Conservation (phyloP, 306 rosid species). For the Malus sieversii region DNA sequence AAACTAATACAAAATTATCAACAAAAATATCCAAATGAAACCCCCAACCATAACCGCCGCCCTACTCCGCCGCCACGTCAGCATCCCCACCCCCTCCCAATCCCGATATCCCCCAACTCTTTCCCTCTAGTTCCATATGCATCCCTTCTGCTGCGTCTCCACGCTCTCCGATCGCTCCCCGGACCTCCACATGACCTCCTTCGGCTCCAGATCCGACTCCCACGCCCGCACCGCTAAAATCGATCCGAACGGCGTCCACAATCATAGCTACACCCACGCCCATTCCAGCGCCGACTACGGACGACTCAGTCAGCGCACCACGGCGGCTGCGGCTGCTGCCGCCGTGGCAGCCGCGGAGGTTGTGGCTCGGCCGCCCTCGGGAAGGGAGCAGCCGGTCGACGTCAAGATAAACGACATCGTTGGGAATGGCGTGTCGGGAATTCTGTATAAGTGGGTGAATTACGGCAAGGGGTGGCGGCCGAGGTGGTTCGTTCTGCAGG, state of each 20-base stretch:
- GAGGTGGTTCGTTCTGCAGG: conserved; percentile 89
- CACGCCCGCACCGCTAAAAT: conserved; percentile 7
- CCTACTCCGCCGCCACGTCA: conserved; percentile 20
- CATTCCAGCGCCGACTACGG: conserved; percentile 34
- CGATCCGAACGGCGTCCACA: background rate
- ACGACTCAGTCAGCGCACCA: conserved; percentile 46
- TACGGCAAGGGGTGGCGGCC: conserved; percentile 99
- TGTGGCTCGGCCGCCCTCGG: conserved; percentile 14
- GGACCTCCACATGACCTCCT: conserved; percentile 47
- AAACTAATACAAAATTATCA: background rate
- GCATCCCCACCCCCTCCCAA: background rate
- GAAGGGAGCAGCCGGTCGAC: conserved; percentile 55
- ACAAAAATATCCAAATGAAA: conserved; percentile 18
- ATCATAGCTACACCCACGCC: conserved; percentile 8
- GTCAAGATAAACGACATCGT: conserved; percentile 86
- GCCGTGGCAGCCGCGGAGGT: conserved; percentile 37
- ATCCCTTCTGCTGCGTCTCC: conserved; percentile 76
- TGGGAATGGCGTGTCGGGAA: conserved; percentile 87
- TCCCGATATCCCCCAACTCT: background rate
- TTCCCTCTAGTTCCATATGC: conserved; percentile 38
- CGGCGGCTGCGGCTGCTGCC: conserved; percentile 26
- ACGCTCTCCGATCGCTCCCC: conserved; percentile 68
- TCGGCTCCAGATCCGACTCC: conserved; percentile 59
- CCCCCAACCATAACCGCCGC: conserved; percentile 11
- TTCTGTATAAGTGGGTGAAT: conserved; percentile 90